A percentile compares a stretch with the other conserved stretches of the same genome.
phyloP scores from a whole-genome alignment of 2,329 filamentous ascomycete species.

The Sporothrix schenckii region DNA sequence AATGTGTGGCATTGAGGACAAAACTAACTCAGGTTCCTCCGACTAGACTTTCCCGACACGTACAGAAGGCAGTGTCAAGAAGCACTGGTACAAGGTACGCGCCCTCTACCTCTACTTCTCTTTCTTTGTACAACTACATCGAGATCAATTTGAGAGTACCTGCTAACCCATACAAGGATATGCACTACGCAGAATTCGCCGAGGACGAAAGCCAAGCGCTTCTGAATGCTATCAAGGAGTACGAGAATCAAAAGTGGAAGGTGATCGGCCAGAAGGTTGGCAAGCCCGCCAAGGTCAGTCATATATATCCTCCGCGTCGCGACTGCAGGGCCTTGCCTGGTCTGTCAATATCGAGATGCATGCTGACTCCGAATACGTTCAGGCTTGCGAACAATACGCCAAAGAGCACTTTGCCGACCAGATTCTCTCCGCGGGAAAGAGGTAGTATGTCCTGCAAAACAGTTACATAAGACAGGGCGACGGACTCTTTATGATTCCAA shows the following conservation, averaged over 20 bases:
- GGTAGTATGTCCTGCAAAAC: conserved; percentile 38
- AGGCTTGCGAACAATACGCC: conserved; percentile 74
- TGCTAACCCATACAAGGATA: conserved; percentile 60
- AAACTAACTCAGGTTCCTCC: not conserved
- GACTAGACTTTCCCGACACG: conserved; percentile 81
- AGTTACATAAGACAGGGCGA: too few relatives aligned
- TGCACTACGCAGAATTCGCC: conserved; percentile 98
- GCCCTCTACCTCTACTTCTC: not conserved
- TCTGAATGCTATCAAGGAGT: conserved; percentile 94
- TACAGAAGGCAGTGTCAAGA: conserved; percentile 98
- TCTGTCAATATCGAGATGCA: not conserved
- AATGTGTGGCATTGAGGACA: not conserved
- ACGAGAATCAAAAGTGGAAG: conserved; percentile 99
- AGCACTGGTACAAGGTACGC: conserved; percentile 90
- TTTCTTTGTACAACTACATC: conserved; percentile 50
- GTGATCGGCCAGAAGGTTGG: conserved; percentile 94
- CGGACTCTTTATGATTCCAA: too few relatives aligned
- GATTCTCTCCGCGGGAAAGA: conserved; percentile 45
- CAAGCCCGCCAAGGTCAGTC: conserved; percentile 87
- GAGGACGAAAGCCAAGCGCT: conserved; percentile 89
- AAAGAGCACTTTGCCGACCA: conserved; percentile 79
- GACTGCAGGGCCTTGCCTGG: not conserved
- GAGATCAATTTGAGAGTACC: not conserved
- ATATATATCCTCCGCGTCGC: not conserved
- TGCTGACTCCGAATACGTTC: not conserved